Percentiles rank a stretch among this genome's conserved stretches.
Evolutionary conservation across 75 land plant species (phyloP).

Genomic region (Pseudotsuga menziesii): DNA sequence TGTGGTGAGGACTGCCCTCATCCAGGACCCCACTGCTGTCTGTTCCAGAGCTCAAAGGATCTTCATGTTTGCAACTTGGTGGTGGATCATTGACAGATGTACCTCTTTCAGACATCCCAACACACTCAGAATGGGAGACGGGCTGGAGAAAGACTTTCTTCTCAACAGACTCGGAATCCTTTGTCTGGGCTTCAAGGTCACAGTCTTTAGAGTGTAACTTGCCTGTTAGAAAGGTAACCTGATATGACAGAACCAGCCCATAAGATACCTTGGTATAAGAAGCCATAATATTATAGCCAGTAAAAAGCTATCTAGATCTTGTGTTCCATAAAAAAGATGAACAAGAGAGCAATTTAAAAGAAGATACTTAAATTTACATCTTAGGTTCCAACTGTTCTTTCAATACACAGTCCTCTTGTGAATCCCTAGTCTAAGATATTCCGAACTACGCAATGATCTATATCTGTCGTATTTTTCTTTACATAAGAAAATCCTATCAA

Average conservation of each 20-base stretch:
- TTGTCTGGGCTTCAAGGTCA: not conserved
- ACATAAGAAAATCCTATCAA: not conserved
- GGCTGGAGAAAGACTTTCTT: conserved; percentile 7
- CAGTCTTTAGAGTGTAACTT: conserved; percentile 4
- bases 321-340: not conserved
- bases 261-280: not conserved
- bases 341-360: not conserved
- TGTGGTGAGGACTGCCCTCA: conserved; percentile 33
- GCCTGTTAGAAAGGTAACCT: conserved; percentile 5
- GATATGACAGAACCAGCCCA: not conserved
- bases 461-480: not conserved
- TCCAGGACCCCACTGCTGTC: conserved; percentile 35
- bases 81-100: not conserved
- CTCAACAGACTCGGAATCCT: not conserved
- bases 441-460: not conserved
- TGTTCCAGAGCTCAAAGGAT: conserved; percentile 24
- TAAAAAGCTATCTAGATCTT: not conserved
- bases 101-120: conserved; percentile 13
- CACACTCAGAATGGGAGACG: conserved; percentile 20
- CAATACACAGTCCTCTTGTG: not conserved
- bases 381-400: not conserved
- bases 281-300: not conserved
- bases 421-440: not conserved
- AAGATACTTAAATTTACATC: not conserved
- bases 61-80: conserved; percentile 27